Base-by-base conservation (phyloP, 805 yeast species). In the Yamadazyma endophytica region DNA sequence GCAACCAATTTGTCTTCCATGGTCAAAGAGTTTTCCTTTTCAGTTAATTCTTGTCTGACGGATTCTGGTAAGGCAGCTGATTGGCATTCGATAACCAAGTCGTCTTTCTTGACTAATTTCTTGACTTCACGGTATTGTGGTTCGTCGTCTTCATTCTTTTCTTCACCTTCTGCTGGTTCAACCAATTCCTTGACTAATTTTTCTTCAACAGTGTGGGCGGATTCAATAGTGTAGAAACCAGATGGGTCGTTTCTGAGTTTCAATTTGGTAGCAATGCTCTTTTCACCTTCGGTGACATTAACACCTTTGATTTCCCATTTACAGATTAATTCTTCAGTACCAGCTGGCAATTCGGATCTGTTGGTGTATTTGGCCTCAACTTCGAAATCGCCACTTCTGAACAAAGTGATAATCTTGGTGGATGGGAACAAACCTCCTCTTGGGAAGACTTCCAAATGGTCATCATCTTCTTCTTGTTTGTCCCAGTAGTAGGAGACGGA, bases 211-310 rank as follows among this genome's bases (percentile, higher is more conserved):
- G 95, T 83, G 77, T 88, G 82, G 37, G 97, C 98, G 35, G 86
- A 75, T 70, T 92, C 97, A 47, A 94, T 79, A 48, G 85, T 79
- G 75, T 83, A 87, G 69, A 89, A 78, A 33, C 98, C 98, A 37
- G 95, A 82, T 64, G 96, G 96, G 60, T 92, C 97, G 65, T 87
- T 84, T 77, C 98, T 84, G 57, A 92, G 79, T 77, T 89, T 88
- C 63, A 92, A 75, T 71, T 92, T 92, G 56, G 85, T 82, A 35
- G 90, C 85, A 45, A 87, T 79, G 20, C 83, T 60, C 29, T 77
- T 62, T 59, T 85, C 87, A 45, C 89, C 95, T 47, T 76, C 83
- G 43, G 74, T 63, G 42, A 88, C 79, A 50, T 75, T 73, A 52
- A 90, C 95, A 52, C 98, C 98, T 52, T 77, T 69, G 55, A 92